These are phyloP conservation scores for Camptophora hylomeconis DNA, from an alignment of 2,329 filamentous ascomycete genomes.

Conservation along the genomic window DNA sequence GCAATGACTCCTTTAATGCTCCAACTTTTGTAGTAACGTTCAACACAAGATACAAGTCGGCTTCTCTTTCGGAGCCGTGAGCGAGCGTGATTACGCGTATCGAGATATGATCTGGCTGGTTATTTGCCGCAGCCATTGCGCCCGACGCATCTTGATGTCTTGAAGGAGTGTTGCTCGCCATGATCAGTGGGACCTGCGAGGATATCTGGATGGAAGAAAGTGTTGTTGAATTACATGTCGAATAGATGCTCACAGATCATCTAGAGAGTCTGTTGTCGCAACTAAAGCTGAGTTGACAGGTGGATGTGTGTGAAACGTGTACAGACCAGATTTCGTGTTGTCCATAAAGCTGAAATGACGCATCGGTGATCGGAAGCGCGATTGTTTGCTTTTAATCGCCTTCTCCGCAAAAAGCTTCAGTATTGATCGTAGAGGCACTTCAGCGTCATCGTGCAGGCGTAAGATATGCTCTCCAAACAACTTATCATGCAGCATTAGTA, in stretches of 20 bases:
- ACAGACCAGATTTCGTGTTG: no score
- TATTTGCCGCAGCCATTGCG: neutral
- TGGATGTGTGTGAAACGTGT: no score
- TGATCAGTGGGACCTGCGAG: neutral
- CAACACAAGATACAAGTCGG: slow-evolving; percentile 21
- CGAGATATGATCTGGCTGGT: slow-evolving; percentile 11
- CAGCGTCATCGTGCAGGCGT: slow-evolving; percentile 9
- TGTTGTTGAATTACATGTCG: no score
- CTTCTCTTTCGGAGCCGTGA: slow-evolving; percentile 14
- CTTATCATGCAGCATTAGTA: neutral
- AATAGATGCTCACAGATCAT: no score
- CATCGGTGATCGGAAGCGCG: no score
- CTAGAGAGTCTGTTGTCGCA: no score
- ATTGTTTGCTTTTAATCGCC: no score
- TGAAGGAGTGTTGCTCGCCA: slow-evolving; percentile 2
- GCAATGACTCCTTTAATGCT: slow-evolving; percentile 40
- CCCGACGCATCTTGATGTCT: no score
- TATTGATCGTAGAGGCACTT: no score
- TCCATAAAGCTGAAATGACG: no score
- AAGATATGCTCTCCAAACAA: neutral
- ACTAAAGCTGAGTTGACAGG: no score
- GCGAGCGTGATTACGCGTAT: slow-evolving; percentile 13
- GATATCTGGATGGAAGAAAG: neutral
- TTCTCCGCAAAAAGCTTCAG: no score
- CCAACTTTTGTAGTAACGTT: slow-evolving; percentile 33